Base-by-base conservation (phyloP, 495 filamentous ascomycete species). In the Lasiosphaeriaceae sp. region DNA sequence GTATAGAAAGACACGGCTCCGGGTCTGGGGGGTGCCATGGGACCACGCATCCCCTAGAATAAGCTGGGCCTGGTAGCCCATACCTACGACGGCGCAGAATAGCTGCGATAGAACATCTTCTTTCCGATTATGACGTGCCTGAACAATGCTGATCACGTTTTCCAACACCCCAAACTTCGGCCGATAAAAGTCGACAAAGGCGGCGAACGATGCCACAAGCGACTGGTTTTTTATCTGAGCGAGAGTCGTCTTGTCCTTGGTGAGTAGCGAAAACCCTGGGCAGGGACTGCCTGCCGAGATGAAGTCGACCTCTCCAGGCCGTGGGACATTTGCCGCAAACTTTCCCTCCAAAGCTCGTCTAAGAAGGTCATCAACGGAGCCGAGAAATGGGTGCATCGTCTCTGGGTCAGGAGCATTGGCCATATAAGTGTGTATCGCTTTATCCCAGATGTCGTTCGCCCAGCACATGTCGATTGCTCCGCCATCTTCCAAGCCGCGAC, bases 211-310 rank as follows among this genome's bases (percentile, higher is more conserved):
- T 0, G 88, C 86, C 2, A 91, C 78, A 43, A 90, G 74, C 0
- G 86, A 90, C 21, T 83, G 83, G 65, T 92, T 89, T 47, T 79
- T 77, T 21, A 85, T 61, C 69, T 71, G 77, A 47, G 23, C 66
- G 56, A 61, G 64, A 5, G 71, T 76, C 61, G 56, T 74, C 57
- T 74, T 83, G 54, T 80, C 65, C 0, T 39, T 26, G n/a, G 90
- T 89, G 0, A 85, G 65, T 0, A 60, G 49, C 1, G 86, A 88
- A 65, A 88, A 92, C 0, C 86, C 89, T 37, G 83, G 87, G 60
- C 89, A 92, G 0, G 89, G 89, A 55, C 78, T 86, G 1, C 89
- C 89, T 12, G 83, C 89, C 37, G 80, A 76, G n/a, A 90, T 83
- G 39, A 87, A 80, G 2, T 87, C 80, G 14, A 92, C 80, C 16